These are phyloP conservation scores for Entomortierella chlamydospora DNA, from an alignment of 192 early-diverging fungal genomes.

Conservation along the genomic window DNA sequence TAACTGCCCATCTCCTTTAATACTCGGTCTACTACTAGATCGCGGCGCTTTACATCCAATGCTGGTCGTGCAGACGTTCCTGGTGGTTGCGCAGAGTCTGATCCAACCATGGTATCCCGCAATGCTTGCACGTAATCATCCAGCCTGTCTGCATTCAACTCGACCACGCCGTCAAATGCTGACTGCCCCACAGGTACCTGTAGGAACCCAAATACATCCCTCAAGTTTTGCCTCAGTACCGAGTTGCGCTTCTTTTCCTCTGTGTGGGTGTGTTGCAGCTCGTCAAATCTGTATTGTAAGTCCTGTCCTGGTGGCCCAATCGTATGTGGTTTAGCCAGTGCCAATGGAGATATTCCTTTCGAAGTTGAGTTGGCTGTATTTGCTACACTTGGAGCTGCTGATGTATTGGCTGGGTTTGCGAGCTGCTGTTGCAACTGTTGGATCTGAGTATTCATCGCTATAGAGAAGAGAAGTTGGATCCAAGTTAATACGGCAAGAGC, in stretches of 20 bases:
- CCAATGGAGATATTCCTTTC: not conserved
- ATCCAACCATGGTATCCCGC: slow-evolving; percentile 29
- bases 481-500: no score
- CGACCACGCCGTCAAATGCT: not conserved
- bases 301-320: slow-evolving; percentile 28
- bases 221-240: slow-evolving; percentile 26
- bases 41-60: slow-evolving; percentile 24
- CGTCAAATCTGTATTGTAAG: slow-evolving; percentile 31
- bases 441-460: slow-evolving; percentile 15
- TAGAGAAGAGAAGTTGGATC: not conserved
- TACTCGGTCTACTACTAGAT: slow-evolving; percentile 35
- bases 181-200: slow-evolving; percentile 21
- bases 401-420: not conserved
- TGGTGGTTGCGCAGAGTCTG: not conserved
- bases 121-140: slow-evolving; percentile 50
- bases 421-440: slow-evolving; percentile 27
- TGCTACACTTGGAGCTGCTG: no score
- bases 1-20: slow-evolving; percentile 20
- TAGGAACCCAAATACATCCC: slow-evolving; percentile 30
- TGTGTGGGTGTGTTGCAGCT: slow-evolving; percentile 24
- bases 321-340: not conserved
- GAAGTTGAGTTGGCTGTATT: no score
- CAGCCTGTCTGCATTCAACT: slow-evolving; percentile 21
- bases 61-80: not conserved
- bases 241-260: slow-evolving; percentile 43